Conservation (phyloP, 257 asterid genomes). For the Solanum arcanum region DNA sequence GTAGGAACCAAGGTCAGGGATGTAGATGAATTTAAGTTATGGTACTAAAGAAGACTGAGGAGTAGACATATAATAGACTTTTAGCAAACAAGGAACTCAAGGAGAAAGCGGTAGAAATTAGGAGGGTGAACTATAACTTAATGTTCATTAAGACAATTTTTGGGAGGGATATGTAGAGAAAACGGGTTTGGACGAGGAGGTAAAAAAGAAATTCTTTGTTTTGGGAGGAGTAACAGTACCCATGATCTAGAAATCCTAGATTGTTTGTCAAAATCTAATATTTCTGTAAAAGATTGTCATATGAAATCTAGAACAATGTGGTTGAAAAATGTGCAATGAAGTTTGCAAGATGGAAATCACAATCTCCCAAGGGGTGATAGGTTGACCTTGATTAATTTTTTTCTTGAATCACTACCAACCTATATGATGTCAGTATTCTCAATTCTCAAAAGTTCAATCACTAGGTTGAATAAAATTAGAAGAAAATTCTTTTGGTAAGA, state of each 20-base stretch:
- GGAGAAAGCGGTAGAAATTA: not conserved
- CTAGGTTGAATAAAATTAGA: not conserved
- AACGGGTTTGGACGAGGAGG: not conserved
- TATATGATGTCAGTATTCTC: not conserved
- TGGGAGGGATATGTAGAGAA: not conserved
- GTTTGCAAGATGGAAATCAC: too few species aligned
- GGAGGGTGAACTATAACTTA: not conserved
- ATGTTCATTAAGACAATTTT: not conserved
- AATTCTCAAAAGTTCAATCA: not conserved
- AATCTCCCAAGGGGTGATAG: too few species aligned
- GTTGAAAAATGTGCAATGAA: too few species aligned
- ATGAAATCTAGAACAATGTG: too few species aligned
- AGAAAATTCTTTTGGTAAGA: not conserved
- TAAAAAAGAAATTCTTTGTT: not conserved
- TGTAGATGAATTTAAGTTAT: not conserved
- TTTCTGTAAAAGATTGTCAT: too few species aligned
- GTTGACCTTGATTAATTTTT: too few species aligned
- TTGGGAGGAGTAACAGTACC: not conserved
- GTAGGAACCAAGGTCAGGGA: not conserved
- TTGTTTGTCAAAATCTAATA: too few species aligned
- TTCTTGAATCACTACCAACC: too few species aligned
- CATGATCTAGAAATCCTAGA: too few species aligned
- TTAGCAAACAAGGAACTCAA: not conserved
- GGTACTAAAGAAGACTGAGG: not conserved
- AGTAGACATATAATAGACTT: not conserved